phyloP scores from a whole-genome alignment of 2,329 filamentous ascomycete genomes.

The Fusarium armeniacum region DNA sequence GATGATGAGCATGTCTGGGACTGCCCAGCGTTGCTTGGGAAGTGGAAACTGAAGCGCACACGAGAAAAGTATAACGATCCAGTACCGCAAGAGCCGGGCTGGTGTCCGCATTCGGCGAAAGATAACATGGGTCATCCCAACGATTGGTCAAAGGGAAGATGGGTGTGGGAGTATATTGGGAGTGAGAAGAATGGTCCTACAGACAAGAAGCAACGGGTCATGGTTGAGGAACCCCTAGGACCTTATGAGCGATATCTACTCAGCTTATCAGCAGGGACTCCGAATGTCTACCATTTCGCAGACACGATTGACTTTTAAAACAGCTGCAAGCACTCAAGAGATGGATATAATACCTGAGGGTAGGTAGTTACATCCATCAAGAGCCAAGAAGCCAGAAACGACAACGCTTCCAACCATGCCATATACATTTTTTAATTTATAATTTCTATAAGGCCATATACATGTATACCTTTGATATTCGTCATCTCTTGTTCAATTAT shows the following conservation, averaged over 20 bases:
- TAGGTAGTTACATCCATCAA: background rate
- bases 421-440: background rate
- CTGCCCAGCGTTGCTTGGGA: slow-evolving; percentile 59
- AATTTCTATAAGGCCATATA: background rate
- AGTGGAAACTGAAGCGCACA: slow-evolving; percentile 61
- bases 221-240: slow-evolving; percentile 68
- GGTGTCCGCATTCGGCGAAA: slow-evolving; percentile 50
- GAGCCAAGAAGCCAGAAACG: background rate
- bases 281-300: slow-evolving; percentile 61
- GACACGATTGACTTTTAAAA: slow-evolving; percentile 42
- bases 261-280: slow-evolving; percentile 59
- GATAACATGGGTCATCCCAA: slow-evolving; percentile 44
- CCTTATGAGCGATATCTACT: slow-evolving; percentile 67
- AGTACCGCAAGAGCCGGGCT: slow-evolving; percentile 52
- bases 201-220: slow-evolving; percentile 56
- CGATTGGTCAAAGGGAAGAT: slow-evolving; percentile 55
- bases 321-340: background rate
- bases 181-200: slow-evolving; percentile 58
- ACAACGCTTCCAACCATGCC: background rate
- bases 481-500: background rate
- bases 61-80: slow-evolving; percentile 54
- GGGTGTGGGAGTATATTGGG: slow-evolving; percentile 69
- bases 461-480: background rate
- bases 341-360: background rate
- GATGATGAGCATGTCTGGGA: slow-evolving; percentile 64